phyloP scores from a whole-genome alignment of 495 filamentous ascomycete species.

The Tuber melanosporum region DNA sequence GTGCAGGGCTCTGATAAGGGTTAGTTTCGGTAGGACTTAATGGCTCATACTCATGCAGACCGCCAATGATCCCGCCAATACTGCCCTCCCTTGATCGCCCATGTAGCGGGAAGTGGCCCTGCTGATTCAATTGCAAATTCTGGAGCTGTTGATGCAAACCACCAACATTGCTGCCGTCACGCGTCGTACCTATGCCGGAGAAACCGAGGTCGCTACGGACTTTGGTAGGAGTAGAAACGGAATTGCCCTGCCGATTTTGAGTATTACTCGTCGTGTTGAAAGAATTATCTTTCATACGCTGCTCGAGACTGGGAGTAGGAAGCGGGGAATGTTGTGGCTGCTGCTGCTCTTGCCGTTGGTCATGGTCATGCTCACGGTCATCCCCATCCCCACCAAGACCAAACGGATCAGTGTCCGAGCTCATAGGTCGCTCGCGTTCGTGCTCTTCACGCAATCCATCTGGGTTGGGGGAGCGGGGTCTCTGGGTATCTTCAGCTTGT shows the following conservation, averaged over 20 bases:
- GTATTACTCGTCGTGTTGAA: conserved; percentile 37
- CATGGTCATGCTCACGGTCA: conserved; percentile 54
- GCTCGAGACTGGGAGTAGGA: conserved; percentile 53
- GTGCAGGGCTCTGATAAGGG: conserved; percentile 91
- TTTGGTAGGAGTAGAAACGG: conserved; percentile 38
- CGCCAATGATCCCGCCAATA: conserved; percentile 52
- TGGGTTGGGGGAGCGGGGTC: conserved; percentile 40
- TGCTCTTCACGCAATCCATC: conserved; percentile 46
- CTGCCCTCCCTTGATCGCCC: conserved; percentile 44
- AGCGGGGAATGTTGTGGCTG: conserved; percentile 33
- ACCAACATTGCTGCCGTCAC: conserved; percentile 51
- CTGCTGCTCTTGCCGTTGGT: conserved; percentile 45
- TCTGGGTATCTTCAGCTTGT: conserved; percentile 47
- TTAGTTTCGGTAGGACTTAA: conserved; percentile 94
- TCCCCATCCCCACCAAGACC: conserved; percentile 54
- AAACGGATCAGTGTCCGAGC: conserved; percentile 75
- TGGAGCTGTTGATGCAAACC: conserved; percentile 41
- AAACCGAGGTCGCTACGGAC: conserved; percentile 65
- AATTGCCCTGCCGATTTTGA: conserved; percentile 44
- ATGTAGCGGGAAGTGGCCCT: conserved; percentile 52
- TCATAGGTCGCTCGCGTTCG: conserved; percentile 52
- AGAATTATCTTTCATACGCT: conserved; percentile 51
- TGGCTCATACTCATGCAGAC: conserved; percentile 53
- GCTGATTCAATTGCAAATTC: conserved; percentile 40
- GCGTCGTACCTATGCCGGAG: conserved; percentile 65